A percentile compares a stretch with the other conserved stretches of the same genome.
Evolutionary conservation across 2,329 filamentous ascomycete genomes (phyloP).

Genomic region (Fusarium floridanum): DNA sequence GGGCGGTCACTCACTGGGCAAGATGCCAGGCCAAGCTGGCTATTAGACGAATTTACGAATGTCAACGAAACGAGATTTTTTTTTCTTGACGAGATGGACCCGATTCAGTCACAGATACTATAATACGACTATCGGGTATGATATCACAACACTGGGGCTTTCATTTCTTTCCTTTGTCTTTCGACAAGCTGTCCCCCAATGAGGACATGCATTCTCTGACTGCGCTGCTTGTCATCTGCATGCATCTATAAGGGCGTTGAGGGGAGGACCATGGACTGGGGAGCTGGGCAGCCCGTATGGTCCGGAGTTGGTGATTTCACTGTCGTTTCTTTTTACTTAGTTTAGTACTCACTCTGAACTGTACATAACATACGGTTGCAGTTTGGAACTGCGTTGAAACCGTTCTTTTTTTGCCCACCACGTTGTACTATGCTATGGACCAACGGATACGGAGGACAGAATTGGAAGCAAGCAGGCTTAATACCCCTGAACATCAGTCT

Average conservation of each 20-base stretch:
- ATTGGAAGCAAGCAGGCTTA: conserved; percentile 36
- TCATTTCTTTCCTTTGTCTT: conserved; percentile 17
- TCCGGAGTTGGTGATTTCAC: conserved; percentile 42
- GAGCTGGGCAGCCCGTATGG: conserved; percentile 37
- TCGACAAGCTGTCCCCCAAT: not conserved
- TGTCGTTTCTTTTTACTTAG: conserved; percentile 30
- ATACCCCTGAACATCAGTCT: conserved; percentile 29
- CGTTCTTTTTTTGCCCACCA: conserved; percentile 11
- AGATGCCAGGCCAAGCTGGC: conserved; percentile 68
- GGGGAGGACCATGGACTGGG: conserved; percentile 31
- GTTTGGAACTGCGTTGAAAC: not conserved
- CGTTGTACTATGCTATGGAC: conserved; percentile 13
- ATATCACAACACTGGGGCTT: not conserved
- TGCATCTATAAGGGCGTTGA: conserved; percentile 43
- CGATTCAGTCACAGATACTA: not conserved
- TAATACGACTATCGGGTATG: conserved; percentile 23
- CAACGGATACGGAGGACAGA: conserved; percentile 18
- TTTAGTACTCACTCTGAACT: conserved; percentile 20
- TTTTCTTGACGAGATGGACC: conserved; percentile 4
- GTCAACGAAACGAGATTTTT: conserved; percentile 26
- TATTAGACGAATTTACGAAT: conserved; percentile 56
- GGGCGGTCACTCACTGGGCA: conserved; percentile 63
- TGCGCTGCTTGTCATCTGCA: conserved; percentile 17
- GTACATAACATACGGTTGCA: conserved; percentile 31
- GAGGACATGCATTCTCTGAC: conserved; percentile 8